Base-by-base conservation (phyloP, 768 basidiomycete species). In the Gelatoporia subvermispora region DNA sequence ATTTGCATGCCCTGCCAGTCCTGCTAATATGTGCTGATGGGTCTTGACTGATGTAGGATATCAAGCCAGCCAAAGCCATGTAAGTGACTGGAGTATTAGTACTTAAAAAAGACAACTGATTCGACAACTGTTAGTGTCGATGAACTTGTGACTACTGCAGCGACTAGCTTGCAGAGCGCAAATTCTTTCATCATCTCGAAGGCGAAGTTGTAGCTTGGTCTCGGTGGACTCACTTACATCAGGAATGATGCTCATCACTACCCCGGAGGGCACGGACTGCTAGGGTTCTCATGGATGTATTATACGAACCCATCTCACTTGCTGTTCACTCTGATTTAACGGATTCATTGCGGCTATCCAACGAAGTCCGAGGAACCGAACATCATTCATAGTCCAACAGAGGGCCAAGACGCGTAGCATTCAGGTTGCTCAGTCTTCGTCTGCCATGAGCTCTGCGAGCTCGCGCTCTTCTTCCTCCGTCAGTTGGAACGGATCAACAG, bases 401-500 rank as follows among this genome's bases (percentile, higher is more conserved):
- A n/a, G n/a, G n/a, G n/a, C n/a, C n/a, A n/a, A n/a, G n/a, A n/a
- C n/a, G n/a, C n/a, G n/a, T n/a, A n/a, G n/a, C n/a, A n/a, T 48
- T 16, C n/a, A 22, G 21, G 28, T 13, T 31, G 7, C 7, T 31
- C 20, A 21, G 11, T 15, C n/a, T 47, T 23, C 47, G 28, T 63
- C 60, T 3, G 62, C 73, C 77, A 87, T 77, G 34, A 96, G 65
- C 60, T 93, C 92, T 34, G 83, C 93, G 18, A 97, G 71, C 64
- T 96, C 93, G 18, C 80, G 75, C 59, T 93, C 92, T 66, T 96
- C 94, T 45, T 95, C 94, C 59, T 86, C 90, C 9, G 93, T 87
- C 65, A 94, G 61, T 45, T 72, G 62, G 24, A 65, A 52, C 34
- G 59, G 54, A 37, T 52, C 52, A 37, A 76, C 60, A 55, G 45